Base-by-base conservation (phyloP, 75 land plant species). In the Cryptomeria japonica region DNA sequence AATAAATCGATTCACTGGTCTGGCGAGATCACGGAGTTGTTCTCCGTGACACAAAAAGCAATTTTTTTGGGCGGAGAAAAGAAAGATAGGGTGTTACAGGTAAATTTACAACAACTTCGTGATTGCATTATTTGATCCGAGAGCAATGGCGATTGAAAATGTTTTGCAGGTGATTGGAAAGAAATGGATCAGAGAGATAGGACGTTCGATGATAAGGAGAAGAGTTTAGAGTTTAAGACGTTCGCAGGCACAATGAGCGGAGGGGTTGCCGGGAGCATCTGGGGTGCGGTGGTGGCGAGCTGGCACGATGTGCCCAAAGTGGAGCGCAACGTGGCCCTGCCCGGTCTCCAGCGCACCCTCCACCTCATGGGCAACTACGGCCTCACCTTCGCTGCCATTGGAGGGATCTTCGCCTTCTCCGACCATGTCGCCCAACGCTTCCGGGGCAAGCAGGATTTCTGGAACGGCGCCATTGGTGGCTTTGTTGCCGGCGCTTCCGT, bases 281-380 rank as follows among this genome's bases (percentile, higher is more conserved):
- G 90, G 90, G 98, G 98, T 3, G 93, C 96, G 13, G 78, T 96
- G 87, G 94, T 94, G 34, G 98, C 98, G 15, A 92, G 96, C 47
- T 96, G 98, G 98, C 73, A 92, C 86, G 98, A 97, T 85, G 97
- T 97, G 68, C 98, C 98, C 78, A 93, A 94, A 55, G 98, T 97
- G 14, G 97, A 97, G 89, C 88, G 96, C 79, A 90, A 87, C 53
- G 96, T 93, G 31, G 95, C 98, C 15, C 91, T 96, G 79, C 98
- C 98, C 0, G 98, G 96, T 5, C 88, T 97, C 55, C 83, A 90
- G 28, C 93, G 97, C 86, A 97, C 98, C 4, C 70, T 93, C 84
- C 92, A 93, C 87, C 88, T 97, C 84, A 96, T 95, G 94, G 97
- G 96, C 4, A 94, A 87, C 85, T 90, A 93, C 86, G 98, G 98